phyloP scores from a whole-genome alignment of 2,329 filamentous ascomycete genomes.

The Aspergillus melleus region DNA sequence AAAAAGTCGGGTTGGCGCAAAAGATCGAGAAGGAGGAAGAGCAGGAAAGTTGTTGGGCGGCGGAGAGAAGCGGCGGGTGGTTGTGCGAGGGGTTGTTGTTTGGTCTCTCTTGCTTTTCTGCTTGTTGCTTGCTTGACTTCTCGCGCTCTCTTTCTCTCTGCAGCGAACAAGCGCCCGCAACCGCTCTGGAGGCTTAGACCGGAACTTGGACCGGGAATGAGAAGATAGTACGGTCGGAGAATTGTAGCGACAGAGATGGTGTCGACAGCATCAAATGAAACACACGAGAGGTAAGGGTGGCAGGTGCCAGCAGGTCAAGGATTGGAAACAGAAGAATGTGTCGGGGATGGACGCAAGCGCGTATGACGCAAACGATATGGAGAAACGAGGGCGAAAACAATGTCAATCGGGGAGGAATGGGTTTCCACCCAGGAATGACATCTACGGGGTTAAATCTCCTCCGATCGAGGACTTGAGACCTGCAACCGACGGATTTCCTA shows the following conservation, averaged over 20 bases:
- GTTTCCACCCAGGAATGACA: constrained; percentile 1
- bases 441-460: neutral
- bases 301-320: neutral
- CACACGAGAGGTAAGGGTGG: neutral
- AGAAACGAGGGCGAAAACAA: constrained; percentile 3
- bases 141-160: too few relatives aligned
- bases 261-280: neutral
- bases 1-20: constrained; percentile 7
- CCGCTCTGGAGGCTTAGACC: neutral
- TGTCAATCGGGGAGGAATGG: constrained; percentile 2
- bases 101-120: neutral
- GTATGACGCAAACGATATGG: constrained; percentile 25
- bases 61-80: constrained; percentile 2
- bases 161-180: too few relatives aligned
- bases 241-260: neutral
- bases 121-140: too few relatives aligned
- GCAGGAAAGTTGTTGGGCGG: neutral
- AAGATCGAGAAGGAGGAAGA: neutral
- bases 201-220: neutral
- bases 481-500: too few relatives aligned
- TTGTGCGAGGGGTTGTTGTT: neutral
- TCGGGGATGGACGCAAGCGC: neutral
- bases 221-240: neutral
- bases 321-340: constrained; percentile 1
- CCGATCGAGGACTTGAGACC: too few relatives aligned